phyloP scores from a whole-genome alignment of 2,329 filamentous ascomycete species.

The Aspergillus sp. region DNA sequence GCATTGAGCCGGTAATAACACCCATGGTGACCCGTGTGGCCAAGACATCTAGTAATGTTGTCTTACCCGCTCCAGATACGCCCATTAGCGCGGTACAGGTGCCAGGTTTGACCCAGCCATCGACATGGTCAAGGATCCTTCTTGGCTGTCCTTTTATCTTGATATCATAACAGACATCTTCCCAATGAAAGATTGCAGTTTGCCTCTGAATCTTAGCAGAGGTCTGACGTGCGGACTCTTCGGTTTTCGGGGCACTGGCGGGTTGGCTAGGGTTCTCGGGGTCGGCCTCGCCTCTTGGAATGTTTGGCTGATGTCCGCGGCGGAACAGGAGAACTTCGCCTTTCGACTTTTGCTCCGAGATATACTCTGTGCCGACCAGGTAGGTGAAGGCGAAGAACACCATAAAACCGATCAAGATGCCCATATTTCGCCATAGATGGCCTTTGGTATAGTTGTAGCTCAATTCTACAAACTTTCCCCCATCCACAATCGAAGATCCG shows the following conservation, averaged over 20 bases:
- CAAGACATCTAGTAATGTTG: conserved; percentile 81
- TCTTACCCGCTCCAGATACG: conserved; percentile 91
- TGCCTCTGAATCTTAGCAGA: conserved; percentile 60
- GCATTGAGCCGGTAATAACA: conserved; percentile 84
- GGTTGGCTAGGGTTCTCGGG: conserved; percentile 1
- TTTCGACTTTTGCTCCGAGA: conserved; percentile 27
- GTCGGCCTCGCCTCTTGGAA: background rate
- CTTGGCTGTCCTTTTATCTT: conserved; percentile 74
- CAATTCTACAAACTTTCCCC: conserved; percentile 58
- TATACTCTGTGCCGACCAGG: conserved; percentile 25
- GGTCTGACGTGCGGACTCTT: conserved; percentile 16
- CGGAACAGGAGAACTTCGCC: conserved; percentile 31
- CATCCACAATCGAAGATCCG: conserved; percentile 55
- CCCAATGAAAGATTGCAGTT: conserved; percentile 82
- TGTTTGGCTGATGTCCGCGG: conserved; percentile 20
- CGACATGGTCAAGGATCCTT: conserved; percentile 80
- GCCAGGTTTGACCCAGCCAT: conserved; percentile 92
- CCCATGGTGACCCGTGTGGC: conserved; percentile 86
- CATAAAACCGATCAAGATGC: conserved; percentile 66
- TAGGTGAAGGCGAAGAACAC: conserved; percentile 54
- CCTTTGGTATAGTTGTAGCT: conserved; percentile 58
- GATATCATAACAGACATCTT: conserved; percentile 78
- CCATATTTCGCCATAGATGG: conserved; percentile 69
- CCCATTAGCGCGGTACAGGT: conserved; percentile 88
- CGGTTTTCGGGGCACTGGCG: background rate